Base-by-base conservation (phyloP, 2,329 filamentous ascomycete species). In the Fusarium nodosum region DNA sequence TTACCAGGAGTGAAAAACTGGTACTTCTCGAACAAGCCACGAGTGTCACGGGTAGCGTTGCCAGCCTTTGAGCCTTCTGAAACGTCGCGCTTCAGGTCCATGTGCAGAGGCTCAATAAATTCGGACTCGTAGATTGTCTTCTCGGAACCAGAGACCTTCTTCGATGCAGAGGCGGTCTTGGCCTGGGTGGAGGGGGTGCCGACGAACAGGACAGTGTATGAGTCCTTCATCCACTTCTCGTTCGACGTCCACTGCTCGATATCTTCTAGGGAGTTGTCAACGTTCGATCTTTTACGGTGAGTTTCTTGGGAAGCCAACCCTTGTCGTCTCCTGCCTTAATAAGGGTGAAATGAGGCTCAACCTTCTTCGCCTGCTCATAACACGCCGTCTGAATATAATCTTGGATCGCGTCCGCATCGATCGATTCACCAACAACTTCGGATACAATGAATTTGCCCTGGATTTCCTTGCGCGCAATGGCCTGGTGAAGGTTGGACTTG, bases 1-100 rank as follows among this genome's bases (percentile, higher is more conserved):
- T 63, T 82, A 95, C 93, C 93, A 75, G 94, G 93, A 13, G 91
- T 95, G 72, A 99, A 91, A 82, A 94, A 98, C 78, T 97, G 92
- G 79, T 99, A 99, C 79, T 92, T 94, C 81, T 97, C 92, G 75
- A 99, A 98, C 44, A 97, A 80, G 6, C 88, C 84, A 31, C 85
- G 78, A 36, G 79, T 84, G 60, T 85, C 75, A 54, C 75, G 73
- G 9, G 78, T 82, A 55, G 68, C 75, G 62, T 86, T 84, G 18
- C 77, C 75, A 20, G 80, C 79, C 57, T 79, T 68, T 24, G 68
- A 56, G n/a, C 68, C 60, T 24, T 72, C 71, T 22, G 79, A 74
- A 10, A 81, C 64, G 56, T 82, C 80, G 71, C 93, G 88, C 86
- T 93, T 96, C 69, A 96, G 80, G 67, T 95, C 92, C 77, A 89